These are phyloP conservation scores for Peribolospora kevripleyi DNA, from an alignment of 768 basidiomycete species.

Conservation along the genomic window DNA sequence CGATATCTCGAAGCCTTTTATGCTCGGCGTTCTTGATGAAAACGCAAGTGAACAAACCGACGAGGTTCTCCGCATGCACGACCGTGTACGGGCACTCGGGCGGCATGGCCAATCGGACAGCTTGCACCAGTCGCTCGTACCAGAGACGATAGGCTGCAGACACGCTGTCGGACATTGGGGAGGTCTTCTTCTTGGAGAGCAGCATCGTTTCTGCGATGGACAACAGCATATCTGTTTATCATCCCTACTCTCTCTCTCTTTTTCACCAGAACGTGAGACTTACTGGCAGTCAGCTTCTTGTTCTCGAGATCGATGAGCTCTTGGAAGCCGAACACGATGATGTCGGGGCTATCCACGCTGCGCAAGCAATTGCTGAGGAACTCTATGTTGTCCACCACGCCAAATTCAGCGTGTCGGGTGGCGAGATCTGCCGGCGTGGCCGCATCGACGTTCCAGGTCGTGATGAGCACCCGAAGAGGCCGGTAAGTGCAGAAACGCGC, in stretches of 20 bases:
- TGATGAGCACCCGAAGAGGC: conserved; percentile 46
- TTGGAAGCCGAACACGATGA: conserved; percentile 84
- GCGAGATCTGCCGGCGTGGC: conserved; percentile 50
- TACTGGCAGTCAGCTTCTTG: conserved; percentile 60
- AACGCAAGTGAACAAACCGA: conserved; percentile 56
- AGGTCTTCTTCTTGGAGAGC: conserved; percentile 45
- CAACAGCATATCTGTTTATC: neutral
- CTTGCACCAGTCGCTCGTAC: conserved; percentile 51
- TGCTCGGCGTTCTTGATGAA: conserved; percentile 40
- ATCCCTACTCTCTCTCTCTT: neutral
- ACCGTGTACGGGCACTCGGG: conserved; percentile 51
- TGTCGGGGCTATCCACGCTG: conserved; percentile 53
- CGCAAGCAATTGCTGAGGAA: conserved; percentile 57
- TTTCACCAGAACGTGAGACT: conserved; percentile 7
- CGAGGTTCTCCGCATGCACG: conserved; percentile 62
- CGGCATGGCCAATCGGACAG: conserved; percentile 51
- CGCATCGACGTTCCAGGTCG: conserved; percentile 85
- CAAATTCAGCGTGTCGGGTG: conserved; percentile 7
- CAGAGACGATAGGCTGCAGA: conserved; percentile 67
- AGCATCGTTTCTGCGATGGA: conserved; percentile 42
- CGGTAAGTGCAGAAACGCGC: conserved; percentile 54
- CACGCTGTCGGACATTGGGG: conserved; percentile 49
- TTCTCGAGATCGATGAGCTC: conserved; percentile 90
- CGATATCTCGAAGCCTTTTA: conserved; percentile 34
- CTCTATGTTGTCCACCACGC: conserved; percentile 41